Percentiles rank a stretch among this genome's conserved stretches.
phyloP scores from a whole-genome alignment of 2,329 filamentous ascomycete species.

The Colletotrichum sansevieriae region DNA sequence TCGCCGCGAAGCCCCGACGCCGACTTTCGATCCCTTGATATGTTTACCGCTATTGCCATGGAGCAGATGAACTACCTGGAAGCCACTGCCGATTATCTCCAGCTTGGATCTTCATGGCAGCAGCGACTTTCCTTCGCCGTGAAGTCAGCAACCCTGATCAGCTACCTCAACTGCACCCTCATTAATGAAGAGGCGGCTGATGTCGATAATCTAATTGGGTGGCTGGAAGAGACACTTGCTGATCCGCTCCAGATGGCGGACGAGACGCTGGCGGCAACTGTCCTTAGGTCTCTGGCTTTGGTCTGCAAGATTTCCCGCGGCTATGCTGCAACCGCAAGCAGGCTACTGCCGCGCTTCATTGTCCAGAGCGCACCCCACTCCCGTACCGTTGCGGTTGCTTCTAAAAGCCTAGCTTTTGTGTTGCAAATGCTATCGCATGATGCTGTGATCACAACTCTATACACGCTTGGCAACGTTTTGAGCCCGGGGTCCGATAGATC shows the following conservation, averaged over 20 bases:
- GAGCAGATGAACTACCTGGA: slow-evolving; percentile 91
- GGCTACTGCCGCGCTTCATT: slow-evolving; percentile 86
- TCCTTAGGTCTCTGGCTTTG: slow-evolving; percentile 85
- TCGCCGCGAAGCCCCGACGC: slow-evolving; percentile 60
- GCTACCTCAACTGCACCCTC: slow-evolving; percentile 87
- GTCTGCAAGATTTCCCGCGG: slow-evolving; percentile 80
- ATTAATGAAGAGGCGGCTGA: slow-evolving; percentile 87
- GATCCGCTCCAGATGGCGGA: slow-evolving; percentile 88
- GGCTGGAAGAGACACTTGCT: slow-evolving; percentile 86
- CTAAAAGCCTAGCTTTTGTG: slow-evolving; percentile 86
- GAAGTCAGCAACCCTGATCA: slow-evolving; percentile 84
- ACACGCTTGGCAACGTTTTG: slow-evolving; percentile 95
- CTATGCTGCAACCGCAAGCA: slow-evolving; percentile 81
- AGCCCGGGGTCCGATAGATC: slow-evolving; percentile 75
- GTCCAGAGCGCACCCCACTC: slow-evolving; percentile 83
- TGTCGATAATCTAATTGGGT: slow-evolving; percentile 80
- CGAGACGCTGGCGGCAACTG: slow-evolving; percentile 79
- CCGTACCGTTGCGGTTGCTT: slow-evolving; percentile 79
- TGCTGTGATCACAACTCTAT: slow-evolving; percentile 92
- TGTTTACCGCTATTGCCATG: slow-evolving; percentile 78
- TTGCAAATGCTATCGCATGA: slow-evolving; percentile 89
- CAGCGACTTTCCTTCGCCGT: slow-evolving; percentile 88
- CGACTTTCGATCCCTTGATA: slow-evolving; percentile 69
- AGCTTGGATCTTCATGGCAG: slow-evolving; percentile 87
- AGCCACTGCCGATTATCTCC: slow-evolving; percentile 89